These are phyloP conservation scores for Mikania micrantha DNA, from an alignment of 129 eudicot genomes.

Conservation along the genomic window DNA sequence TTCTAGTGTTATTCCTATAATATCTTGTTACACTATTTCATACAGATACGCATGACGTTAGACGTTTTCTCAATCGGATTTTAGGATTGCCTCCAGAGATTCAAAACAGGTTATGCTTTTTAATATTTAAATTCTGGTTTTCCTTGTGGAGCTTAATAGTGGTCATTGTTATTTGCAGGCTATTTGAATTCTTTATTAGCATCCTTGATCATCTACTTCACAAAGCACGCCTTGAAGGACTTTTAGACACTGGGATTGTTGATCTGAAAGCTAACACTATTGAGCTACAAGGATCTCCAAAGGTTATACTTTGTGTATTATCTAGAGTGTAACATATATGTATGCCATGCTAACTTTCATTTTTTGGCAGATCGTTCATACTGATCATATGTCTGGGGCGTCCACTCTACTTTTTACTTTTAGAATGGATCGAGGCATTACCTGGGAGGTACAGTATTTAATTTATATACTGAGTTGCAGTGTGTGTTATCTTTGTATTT, in stretches of 20 bases:
- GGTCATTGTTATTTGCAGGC: slow-evolving; percentile 37
- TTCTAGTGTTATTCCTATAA: no score
- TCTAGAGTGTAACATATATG: background rate
- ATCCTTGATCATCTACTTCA: slow-evolving; percentile 82
- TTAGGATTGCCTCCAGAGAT: slow-evolving; percentile 91
- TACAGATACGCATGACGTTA: slow-evolving; percentile 99
- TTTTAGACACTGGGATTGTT: slow-evolving; percentile 88
- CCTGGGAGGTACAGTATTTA: slow-evolving; percentile 93
- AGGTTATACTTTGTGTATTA: slow-evolving; percentile 42
- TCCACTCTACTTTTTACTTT: slow-evolving; percentile 87
- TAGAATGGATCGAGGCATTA: slow-evolving; percentile 85
- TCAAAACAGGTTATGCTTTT: slow-evolving; percentile 89
- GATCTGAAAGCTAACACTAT: slow-evolving; percentile 82
- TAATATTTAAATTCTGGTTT: background rate
- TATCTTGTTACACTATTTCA: no score
- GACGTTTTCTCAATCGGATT: slow-evolving; percentile 90
- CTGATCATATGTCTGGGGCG: slow-evolving; percentile 89
- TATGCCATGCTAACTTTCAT: slow-evolving; percentile 7
- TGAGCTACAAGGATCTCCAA: slow-evolving; percentile 77
- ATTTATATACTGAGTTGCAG: background rate
- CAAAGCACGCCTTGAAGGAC: slow-evolving; percentile 88
- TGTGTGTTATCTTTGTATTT: background rate
- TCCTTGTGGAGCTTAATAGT: background rate
- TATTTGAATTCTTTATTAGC: slow-evolving; percentile 85
- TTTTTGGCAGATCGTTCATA: slow-evolving; percentile 83